Evolutionary conservation across 306 rosid genomes (phyloP), one percentile per base, ranked within the genome.

Genomic region (Ormosia semicastrata): DNA sequence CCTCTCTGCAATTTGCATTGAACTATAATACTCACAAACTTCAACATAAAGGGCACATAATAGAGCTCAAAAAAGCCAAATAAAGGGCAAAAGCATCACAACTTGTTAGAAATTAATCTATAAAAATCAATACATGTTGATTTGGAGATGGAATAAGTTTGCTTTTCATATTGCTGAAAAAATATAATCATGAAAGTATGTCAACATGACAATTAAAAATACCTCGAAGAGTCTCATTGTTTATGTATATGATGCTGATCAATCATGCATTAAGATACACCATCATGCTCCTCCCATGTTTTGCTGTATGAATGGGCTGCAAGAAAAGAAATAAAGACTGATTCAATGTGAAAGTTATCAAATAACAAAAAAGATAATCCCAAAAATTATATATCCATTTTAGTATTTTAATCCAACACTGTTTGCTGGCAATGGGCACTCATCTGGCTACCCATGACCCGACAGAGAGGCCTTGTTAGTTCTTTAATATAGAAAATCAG

Each of bases 241-340:
- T 52, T 50, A 50, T 10, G 60, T 4, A 3, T 24, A 47, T 30
- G 75, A 65, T 73, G 34, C 53, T 41, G 8, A 37, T 40, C 41
- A 62, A 65, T 58, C 46, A 60, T 62, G 32, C 2, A 47, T 13
- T 67, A 36, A 39, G 41, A 47, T 50, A 59, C 29, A 37, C 18
- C 37, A 6, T n/a, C 47, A 8, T 66, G 59, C 41, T 79, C 66
- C 78, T 74, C 76, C 82, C 81, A 82, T 81, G 83, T 80, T 79
- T 81, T 80, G 74, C 73, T 77, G 79, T 80, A 70, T 18, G 40
- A 66, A 46, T 85, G 85, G 83, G 83, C 52, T 81, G 76, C 82
- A 85, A 57, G 30, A 13, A 49, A 49, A 49, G 15, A 10, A 46
- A 40, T 3, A 36, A 71, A 50, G 50, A 68, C n/a, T 8, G n/a